These are phyloP conservation scores for Hymenoscyphus occultus DNA, from an alignment of 2,329 filamentous ascomycete species.

Conservation along the genomic window DNA sequence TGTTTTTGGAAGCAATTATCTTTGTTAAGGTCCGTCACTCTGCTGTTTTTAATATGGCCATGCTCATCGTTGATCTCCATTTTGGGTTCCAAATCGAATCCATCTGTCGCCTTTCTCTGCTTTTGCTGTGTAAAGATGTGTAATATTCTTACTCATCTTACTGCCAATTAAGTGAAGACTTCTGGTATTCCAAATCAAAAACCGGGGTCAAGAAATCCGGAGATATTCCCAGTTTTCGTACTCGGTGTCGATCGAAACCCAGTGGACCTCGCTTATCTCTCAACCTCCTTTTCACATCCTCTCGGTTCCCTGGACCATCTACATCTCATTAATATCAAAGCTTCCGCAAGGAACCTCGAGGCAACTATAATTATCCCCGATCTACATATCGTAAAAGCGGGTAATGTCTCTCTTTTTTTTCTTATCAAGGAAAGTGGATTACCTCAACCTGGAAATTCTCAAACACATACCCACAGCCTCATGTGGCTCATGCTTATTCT, in stretches of 20 bases:
- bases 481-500: conserved; percentile 1
- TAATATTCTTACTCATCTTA: neutral
- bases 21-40: too few species aligned
- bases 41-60: too few species aligned
- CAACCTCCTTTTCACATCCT: neutral
- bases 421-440: neutral
- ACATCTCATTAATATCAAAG: too few species aligned
- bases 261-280: neutral
- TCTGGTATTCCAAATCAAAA: neutral
- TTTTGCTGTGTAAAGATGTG: neutral
- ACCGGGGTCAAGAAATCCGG: neutral
- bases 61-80: too few species aligned
- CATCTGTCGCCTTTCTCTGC: too few species aligned
- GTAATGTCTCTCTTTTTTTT: neutral
- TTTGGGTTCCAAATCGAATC: too few species aligned
- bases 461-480: neutral
- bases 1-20: too few species aligned
- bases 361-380: neutral
- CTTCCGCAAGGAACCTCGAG: neutral
- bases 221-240: neutral
- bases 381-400: neutral
- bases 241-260: neutral
- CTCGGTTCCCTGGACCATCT: too few species aligned
- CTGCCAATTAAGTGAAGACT: too few species aligned
- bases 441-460: neutral